Conservation (phyloP, 106 monocot species). For the Acorus gramineus region DNA sequence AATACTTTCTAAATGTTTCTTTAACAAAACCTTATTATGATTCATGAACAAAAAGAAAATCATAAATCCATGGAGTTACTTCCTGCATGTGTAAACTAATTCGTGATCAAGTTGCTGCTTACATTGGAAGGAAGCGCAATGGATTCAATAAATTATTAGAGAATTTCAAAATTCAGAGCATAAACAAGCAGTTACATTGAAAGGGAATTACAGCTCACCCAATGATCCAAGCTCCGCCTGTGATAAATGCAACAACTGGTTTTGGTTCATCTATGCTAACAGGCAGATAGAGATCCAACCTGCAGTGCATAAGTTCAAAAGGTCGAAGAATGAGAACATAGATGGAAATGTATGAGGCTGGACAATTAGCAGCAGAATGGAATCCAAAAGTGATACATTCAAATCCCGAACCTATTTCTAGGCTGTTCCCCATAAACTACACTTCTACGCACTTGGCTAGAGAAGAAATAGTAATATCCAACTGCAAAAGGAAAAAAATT, state of each 20-base stretch:
- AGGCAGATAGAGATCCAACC: constrained; percentile 91
- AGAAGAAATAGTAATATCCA: constrained; percentile 92
- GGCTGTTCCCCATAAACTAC: constrained; percentile 89
- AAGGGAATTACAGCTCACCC: constrained; percentile 46
- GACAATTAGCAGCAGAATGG: too few species aligned
- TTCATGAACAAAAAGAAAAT: too few species aligned
- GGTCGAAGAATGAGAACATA: too few species aligned
- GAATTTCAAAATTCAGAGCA: too few species aligned
- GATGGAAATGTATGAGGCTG: too few species aligned
- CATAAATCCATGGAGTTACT: too few species aligned
- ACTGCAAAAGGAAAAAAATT: constrained; percentile 32
- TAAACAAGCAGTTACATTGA: neutral
- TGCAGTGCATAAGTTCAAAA: constrained; percentile 11
- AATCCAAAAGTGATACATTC: too few species aligned
- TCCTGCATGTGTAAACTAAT: too few species aligned
- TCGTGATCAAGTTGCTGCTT: too few species aligned
- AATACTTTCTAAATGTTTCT: too few species aligned
- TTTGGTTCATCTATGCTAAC: constrained; percentile 24
- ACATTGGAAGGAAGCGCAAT: too few species aligned
- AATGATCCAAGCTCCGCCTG: constrained; percentile 99
- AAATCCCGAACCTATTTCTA: constrained; percentile 56
- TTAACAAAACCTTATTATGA: too few species aligned
- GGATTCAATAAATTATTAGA: neutral
- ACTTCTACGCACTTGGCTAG: constrained; percentile 69
- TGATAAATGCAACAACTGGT: constrained; percentile 92